Percentiles rank a stretch among this genome's conserved stretches.
Evolutionary conservation across 352 stramenopile species (phyloP).

Genomic region (Pythium angustatum): DNA sequence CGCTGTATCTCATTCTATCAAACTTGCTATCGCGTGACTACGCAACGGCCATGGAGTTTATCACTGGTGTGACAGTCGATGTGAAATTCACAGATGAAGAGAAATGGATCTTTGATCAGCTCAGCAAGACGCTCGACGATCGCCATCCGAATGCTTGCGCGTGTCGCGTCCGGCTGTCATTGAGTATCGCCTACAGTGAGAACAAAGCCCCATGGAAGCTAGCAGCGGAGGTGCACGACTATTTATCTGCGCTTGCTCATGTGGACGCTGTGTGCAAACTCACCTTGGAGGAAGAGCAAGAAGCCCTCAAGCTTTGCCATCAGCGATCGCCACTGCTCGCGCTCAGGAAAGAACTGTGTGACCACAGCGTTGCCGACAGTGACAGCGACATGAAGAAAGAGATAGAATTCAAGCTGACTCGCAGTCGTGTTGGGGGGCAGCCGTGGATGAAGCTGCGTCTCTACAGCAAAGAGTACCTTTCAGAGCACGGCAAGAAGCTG

Average conservation of each 20-base stretch:
- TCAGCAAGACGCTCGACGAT: constrained; percentile 94
- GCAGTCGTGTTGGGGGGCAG: constrained; percentile 76
- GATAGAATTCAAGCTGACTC: constrained; percentile 65
- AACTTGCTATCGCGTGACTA: constrained; percentile 96
- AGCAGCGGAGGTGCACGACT: constrained; percentile 78
- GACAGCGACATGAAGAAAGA: constrained; percentile 8
- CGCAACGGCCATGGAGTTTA: constrained; percentile 94
- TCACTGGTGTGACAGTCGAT: constrained; percentile 96
- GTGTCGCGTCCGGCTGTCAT: constrained; percentile 90
- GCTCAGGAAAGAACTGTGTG: constrained; percentile 68
- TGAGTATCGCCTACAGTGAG: constrained; percentile 87
- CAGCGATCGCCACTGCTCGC: constrained; percentile 68
- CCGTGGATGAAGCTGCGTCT: constrained; percentile 85
- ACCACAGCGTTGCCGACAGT: constrained; percentile 38
- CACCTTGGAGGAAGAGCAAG: constrained; percentile 93
- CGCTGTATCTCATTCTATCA: constrained; percentile 98
- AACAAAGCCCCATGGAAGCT: constrained; percentile 92
- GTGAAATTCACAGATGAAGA: constrained; percentile 95
- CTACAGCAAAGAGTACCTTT: constrained; percentile 74
- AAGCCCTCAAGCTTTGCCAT: constrained; percentile 82
- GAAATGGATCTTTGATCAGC: constrained; percentile 96
- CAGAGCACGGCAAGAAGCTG: constrained; percentile 75
- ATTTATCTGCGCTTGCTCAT: constrained; percentile 88
- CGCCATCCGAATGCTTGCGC: constrained; percentile 95
- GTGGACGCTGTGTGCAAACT: constrained; percentile 94